phyloP scores from a whole-genome alignment of 2,329 filamentous ascomycete genomes.

The Westerdykella aurantiaca region DNA sequence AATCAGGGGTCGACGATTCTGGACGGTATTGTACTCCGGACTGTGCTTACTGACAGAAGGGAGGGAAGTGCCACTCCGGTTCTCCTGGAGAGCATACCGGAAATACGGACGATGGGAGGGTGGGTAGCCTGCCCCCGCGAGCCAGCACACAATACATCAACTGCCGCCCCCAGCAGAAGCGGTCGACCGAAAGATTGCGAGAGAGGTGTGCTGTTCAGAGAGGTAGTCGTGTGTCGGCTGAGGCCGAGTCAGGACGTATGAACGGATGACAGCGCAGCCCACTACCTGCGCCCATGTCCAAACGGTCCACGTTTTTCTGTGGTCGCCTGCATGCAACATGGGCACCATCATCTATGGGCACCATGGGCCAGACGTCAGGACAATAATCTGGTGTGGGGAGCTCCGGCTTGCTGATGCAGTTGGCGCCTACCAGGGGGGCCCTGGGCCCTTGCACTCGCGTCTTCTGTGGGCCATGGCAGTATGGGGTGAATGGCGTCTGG shows the following conservation, averaged over 20 bases:
- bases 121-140: background rate
- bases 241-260: constrained; percentile 32
- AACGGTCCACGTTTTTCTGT: constrained; percentile 33
- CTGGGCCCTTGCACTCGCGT: constrained; percentile 28
- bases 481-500: constrained; percentile 38
- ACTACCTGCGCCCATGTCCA: constrained; percentile 26
- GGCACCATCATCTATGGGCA: constrained; percentile 24
- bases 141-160: background rate
- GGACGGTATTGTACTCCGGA: too few relatives aligned
- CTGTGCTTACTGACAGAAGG: too few relatives aligned
- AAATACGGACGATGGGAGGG: background rate
- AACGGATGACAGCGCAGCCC: constrained; percentile 37
- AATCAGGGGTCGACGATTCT: constrained; percentile 15
- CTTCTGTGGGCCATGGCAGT: constrained; percentile 23
- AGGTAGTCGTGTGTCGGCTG: constrained; percentile 13
- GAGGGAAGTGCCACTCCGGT: too few relatives aligned
- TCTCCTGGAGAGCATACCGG: background rate
- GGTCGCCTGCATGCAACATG: constrained; percentile 30
- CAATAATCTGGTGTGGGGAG: constrained; percentile 24
- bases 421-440: constrained; percentile 23
- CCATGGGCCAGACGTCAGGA: constrained; percentile 9
- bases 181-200: constrained; percentile 21
- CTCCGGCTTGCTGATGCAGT: constrained; percentile 32
- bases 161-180: constrained; percentile 17
- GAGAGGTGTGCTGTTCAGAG: constrained; percentile 14